These are phyloP conservation scores for Xerocomellus intermedius DNA, from an alignment of 768 basidiomycete genomes.

Conservation along the genomic window DNA sequence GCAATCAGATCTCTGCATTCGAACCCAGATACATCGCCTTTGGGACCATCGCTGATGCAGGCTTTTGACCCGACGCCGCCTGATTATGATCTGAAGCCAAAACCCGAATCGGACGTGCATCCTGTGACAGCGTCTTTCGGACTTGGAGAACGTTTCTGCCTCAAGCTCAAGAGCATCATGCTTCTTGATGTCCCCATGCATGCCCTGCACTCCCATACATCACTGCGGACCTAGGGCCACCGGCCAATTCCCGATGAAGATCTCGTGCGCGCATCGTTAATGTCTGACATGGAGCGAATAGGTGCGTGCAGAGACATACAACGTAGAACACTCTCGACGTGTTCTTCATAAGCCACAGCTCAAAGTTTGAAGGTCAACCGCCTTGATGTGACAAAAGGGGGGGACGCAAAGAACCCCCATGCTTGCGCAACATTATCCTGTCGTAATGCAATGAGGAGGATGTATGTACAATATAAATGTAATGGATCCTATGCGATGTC, in stretches of 20 bases:
- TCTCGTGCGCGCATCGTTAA: slow-evolving; percentile 20
- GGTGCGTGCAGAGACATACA: slow-evolving; percentile 13
- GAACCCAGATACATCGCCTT: neutral
- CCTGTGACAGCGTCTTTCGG: slow-evolving; percentile 20
- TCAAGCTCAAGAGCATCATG: slow-evolving; percentile 17
- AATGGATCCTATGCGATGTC: slow-evolving; percentile 19
- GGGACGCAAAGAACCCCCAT: slow-evolving; percentile 13
- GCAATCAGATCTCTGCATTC: slow-evolving; percentile 2
- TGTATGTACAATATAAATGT: slow-evolving; percentile 28
- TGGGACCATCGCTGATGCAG: neutral
- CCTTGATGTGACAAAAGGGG: slow-evolving; percentile 9
- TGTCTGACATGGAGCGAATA: slow-evolving; percentile 1
- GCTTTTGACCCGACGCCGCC: neutral
- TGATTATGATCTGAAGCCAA: slow-evolving; percentile 9
- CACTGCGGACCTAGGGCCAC: slow-evolving; percentile 26
- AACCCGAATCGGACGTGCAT: neutral
- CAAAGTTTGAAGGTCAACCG: neutral
- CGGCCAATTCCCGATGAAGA: slow-evolving; percentile 25
- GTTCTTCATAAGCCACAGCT: slow-evolving; percentile 24
- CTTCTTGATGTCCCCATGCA: slow-evolving; percentile 14
- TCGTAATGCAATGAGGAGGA: slow-evolving; percentile 24
- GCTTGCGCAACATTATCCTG: slow-evolving; percentile 7
- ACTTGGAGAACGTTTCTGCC: slow-evolving; percentile 27
- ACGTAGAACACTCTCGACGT: slow-evolving; percentile 14
- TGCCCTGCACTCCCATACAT: slow-evolving; percentile 15